Evolutionary conservation across 306 rosid genomes (phyloP), one percentile per base, ranked within the genome.

Genomic region (Morella rubra): DNA sequence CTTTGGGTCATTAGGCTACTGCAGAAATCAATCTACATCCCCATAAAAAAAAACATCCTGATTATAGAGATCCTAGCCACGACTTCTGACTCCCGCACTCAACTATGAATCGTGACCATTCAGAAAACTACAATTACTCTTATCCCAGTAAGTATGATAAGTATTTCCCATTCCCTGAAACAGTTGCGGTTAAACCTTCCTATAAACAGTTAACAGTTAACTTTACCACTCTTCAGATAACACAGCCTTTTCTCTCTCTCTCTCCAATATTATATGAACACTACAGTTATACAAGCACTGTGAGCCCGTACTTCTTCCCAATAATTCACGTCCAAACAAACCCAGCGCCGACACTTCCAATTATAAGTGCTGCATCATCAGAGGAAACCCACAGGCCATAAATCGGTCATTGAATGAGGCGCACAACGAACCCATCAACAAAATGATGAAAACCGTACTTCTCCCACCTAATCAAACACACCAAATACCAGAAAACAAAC

Each of bases 401-500:
- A 32, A 32, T 32, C 37, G 37, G 37, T 32, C 0, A 32, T 32
- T 32, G 37, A 32, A 32, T 32, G 0, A 32, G 37, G 37, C 37
- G 37, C 37, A 32, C 37, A 32, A 32, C 37, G 37, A 32, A 32
- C 37, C 37, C 37, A 32, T 27, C 32, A 1, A 27, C 32, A 27
- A 27, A 27, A 27, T 27, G 32, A 27, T 1, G 32, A 1, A 27
- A 27, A 27, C 32, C 32, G 1, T 32, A 32, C 85, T 87, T 40
- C 64, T 41, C 73, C 77, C 81, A 82, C 77, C 81, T 56, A 72
- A 75, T 76, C 84, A 85, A 80, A 77, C 72, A 81, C 73, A 77
- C 77, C 76, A 80, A 52, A 52, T 42, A 59, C 62, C 41, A 72
- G 61, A 55, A 77, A 82, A 73, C 19, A 80, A 61, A 73, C 76